Conservation (phyloP, 768 basidiomycete genomes). For the Tulasnella sp. region DNA sequence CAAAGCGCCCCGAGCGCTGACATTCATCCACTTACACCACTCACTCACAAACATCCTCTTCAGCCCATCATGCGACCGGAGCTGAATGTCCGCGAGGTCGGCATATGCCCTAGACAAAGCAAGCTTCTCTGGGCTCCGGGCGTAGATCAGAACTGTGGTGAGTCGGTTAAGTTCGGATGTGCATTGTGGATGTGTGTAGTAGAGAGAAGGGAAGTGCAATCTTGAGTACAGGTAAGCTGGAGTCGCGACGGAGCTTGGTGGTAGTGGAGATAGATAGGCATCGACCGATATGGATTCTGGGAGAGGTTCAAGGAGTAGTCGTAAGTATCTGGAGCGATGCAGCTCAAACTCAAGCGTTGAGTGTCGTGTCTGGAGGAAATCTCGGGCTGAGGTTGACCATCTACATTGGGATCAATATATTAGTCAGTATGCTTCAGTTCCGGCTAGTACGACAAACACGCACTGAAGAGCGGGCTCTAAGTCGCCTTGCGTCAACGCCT, state of each 20-base stretch:
- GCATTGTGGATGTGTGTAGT: slow-evolving; percentile 46
- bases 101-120: slow-evolving; percentile 63
- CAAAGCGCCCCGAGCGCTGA: slow-evolving; percentile 82
- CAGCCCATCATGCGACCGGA: slow-evolving; percentile 53
- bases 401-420: slow-evolving; percentile 34
- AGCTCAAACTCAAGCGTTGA: slow-evolving; percentile 84
- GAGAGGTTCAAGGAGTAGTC: slow-evolving; percentile 50
- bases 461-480: slow-evolving; percentile 71
- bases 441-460: slow-evolving; percentile 21
- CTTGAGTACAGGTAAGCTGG: slow-evolving; percentile 46
- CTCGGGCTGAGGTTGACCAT: slow-evolving; percentile 61
- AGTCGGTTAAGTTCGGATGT: slow-evolving; percentile 49
- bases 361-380: slow-evolving; percentile 53
- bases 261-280: slow-evolving; percentile 28
- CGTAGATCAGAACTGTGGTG: slow-evolving; percentile 49
- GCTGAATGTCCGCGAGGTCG: slow-evolving; percentile 55
- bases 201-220: slow-evolving; percentile 50
- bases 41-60: slow-evolving; percentile 79
- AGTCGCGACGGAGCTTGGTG: slow-evolving; percentile 28
- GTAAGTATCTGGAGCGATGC: slow-evolving; percentile 83
- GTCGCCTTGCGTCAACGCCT: slow-evolving; percentile 51
- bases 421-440: slow-evolving; percentile 6
- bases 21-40: slow-evolving; percentile 75
- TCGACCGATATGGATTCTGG: slow-evolving; percentile 42
- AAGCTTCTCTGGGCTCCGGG: slow-evolving; percentile 34